A percentile compares a stretch with the other conserved stretches of the same genome.
Evolutionary conservation across 2,329 filamentous ascomycete species (phyloP).

Genomic region (Ophiostoma angusticollis): DNA sequence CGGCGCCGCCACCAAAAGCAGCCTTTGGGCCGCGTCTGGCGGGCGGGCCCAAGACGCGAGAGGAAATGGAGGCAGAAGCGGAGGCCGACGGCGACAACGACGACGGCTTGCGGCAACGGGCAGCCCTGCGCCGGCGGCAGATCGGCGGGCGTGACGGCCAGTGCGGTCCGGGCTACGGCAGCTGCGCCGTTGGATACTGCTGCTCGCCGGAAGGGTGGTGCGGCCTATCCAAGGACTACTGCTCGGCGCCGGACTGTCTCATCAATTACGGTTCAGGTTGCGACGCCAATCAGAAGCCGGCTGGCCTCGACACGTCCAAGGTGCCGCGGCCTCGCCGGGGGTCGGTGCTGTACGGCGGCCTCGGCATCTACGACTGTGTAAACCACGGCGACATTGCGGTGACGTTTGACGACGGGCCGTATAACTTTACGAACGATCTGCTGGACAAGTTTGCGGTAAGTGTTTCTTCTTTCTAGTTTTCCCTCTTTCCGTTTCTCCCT

Average conservation of each 20-base stretch:
- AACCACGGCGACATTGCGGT: slow-evolving; percentile 48
- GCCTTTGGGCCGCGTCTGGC: no score
- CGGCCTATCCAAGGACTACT: slow-evolving; percentile 41
- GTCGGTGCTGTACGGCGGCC: slow-evolving; percentile 40
- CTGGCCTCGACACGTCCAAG: slow-evolving; percentile 41
- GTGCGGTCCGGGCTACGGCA: slow-evolving; percentile 20
- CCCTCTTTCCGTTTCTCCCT: background rate
- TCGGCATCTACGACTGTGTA: slow-evolving; percentile 42
- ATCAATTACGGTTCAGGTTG: slow-evolving; percentile 48
- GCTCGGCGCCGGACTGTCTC: slow-evolving; percentile 48
- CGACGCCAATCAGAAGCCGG: slow-evolving; percentile 42
- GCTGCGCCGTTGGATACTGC: slow-evolving; percentile 21
- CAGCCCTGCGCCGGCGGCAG: slow-evolving; percentile 12
- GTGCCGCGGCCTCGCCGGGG: slow-evolving; percentile 41
- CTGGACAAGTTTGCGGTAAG: slow-evolving; percentile 42
- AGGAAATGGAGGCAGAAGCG: background rate
- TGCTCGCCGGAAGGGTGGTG: slow-evolving; percentile 32
- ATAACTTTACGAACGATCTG: slow-evolving; percentile 46
- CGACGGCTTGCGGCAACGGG: background rate
- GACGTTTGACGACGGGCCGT: slow-evolving; percentile 56
- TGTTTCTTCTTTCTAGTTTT: background rate
- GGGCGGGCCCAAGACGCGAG: slow-evolving; percentile 1
- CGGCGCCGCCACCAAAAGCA: no score
- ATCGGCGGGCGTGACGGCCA: slow-evolving; percentile 14
- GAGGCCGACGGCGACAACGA: no score